Evolutionary conservation across 2,329 filamentous ascomycete species (phyloP).

Genomic region (Xylaria sp.): DNA sequence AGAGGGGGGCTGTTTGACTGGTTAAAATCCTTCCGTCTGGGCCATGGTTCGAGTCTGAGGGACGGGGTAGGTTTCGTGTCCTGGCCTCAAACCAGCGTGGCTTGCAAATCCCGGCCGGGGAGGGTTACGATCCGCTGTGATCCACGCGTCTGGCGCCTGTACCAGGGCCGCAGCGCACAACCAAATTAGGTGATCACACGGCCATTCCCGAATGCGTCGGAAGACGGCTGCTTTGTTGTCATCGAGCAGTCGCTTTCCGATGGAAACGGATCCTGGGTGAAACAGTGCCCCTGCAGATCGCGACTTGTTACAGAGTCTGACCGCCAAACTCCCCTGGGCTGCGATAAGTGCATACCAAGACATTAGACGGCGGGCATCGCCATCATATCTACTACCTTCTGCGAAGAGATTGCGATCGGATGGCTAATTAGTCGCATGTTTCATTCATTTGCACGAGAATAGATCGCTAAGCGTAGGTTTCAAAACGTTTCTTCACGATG

Average conservation of each 20-base stretch:
- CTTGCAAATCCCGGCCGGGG: slow-evolving; percentile 22
- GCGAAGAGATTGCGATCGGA: neutral
- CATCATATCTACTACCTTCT: neutral
- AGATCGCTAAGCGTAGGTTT: neutral
- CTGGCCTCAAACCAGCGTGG: slow-evolving; percentile 33
- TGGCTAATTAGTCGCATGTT: neutral
- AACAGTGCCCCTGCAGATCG: slow-evolving; percentile 30
- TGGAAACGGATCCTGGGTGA: slow-evolving; percentile 5
- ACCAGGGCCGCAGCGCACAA: slow-evolving; percentile 22
- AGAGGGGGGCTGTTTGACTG: neutral
- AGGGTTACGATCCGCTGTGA: slow-evolving; percentile 17
- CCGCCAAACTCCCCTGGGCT: neutral
- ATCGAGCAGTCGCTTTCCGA: slow-evolving; percentile 12
- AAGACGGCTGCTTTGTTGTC: slow-evolving; percentile 8
- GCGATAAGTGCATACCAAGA: slow-evolving; percentile 9
- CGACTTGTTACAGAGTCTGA: slow-evolving; percentile 15
- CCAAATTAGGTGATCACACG: slow-evolving; percentile 33
- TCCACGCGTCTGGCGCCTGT: slow-evolving; percentile 20
- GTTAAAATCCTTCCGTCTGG: slow-evolving; percentile 22
- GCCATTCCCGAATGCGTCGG: slow-evolving; percentile 26
- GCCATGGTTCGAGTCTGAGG: slow-evolving; percentile 33
- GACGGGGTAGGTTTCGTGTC: slow-evolving; percentile 36
- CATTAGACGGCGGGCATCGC: neutral
- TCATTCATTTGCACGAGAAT: neutral
- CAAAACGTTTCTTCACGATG: neutral